Evolutionary conservation across 306 rosid species (phyloP), one percentile per base, ranked within the genome.

Genomic region (Crataegus laevigata): DNA sequence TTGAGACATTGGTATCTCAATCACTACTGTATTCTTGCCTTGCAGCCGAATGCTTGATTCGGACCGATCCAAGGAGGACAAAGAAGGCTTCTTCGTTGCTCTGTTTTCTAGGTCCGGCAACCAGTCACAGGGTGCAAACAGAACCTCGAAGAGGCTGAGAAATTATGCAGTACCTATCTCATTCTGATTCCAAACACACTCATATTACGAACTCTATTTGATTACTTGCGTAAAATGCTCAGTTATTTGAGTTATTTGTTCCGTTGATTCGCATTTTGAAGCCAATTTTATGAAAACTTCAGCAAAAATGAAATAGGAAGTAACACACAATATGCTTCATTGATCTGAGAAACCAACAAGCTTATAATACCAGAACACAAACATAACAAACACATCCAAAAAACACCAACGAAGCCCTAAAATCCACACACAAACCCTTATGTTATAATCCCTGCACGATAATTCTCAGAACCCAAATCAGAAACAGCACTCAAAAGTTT

Each of bases 31-130:
- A 66, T 72, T 57, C 36, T 71, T 78, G 18, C 28, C 8, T 67
- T 43, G 74, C 91, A 92, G 96, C 89, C 26, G 87, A 84, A 52
- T 64, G 82, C 47, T 66, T 86, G 76, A 82, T 90, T 65, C 86
- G 99, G 38, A 89, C 96, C 2, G 91, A 89, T 77, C 96, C 4
- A 75, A 84, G 4, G 83, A 77, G 73, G 89, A 91, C 74, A 96
- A 90, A 8, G 97, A 94, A 71, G 96, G 99, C 40, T 94, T 94
- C 86, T 94, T 94, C 82, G 89, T 92, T 74, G 90, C 96, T 28
- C 66, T 94, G 73, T 92, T 94, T 76, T 81, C 72, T 52, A 82
- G 78, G 79, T 18, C 58, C 24, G 1, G 7, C 29, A 26, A 11
- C 24, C 73, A 8, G 11, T 43, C 68, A 15, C 17, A 10, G 11